Conservation (phyloP, 768 basidiomycete species). For the Trametopsis cervina region DNA sequence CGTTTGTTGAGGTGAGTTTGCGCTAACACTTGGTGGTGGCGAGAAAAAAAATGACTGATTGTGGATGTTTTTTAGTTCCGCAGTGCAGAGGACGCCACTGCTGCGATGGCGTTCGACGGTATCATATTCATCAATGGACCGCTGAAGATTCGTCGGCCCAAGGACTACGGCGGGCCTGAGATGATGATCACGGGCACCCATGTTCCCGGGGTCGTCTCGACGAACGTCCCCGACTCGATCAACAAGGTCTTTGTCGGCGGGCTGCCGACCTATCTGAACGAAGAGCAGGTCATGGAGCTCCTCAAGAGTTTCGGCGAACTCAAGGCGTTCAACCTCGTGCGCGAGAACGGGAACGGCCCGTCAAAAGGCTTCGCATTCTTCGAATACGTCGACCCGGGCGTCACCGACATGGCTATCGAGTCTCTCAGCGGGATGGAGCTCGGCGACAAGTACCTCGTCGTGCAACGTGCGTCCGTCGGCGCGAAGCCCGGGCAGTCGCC, state of each 20-base stretch:
- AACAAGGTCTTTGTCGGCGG: constrained; percentile 99
- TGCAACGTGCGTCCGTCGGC: constrained; percentile 94
- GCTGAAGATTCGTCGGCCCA: constrained; percentile 96
- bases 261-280: constrained; percentile 90
- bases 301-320: constrained; percentile 97
- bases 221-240: constrained; percentile 93
- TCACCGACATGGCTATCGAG: constrained; percentile 94
- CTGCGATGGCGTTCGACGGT: constrained; percentile 96
- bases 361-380: constrained; percentile 99
- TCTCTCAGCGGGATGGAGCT: constrained; percentile 97
- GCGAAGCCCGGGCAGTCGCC: constrained; percentile 71
- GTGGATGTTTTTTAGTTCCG: constrained; percentile 73
- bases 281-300: constrained; percentile 97
- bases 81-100: constrained; percentile 91
- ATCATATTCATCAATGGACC: constrained; percentile 92
- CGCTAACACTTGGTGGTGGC: background rate
- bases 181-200: constrained; percentile 60
- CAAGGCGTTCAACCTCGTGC: constrained; percentile 95
- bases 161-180: constrained; percentile 86
- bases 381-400: constrained; percentile 85
- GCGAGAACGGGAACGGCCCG: constrained; percentile 82
- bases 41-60: constrained; percentile 4
- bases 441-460: constrained; percentile 91
- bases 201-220: constrained; percentile 93
- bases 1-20: constrained; percentile 84